A percentile compares a stretch with the other conserved stretches of the same genome.
These are phyloP conservation scores for Nakazawaea holstii DNA, from an alignment of 805 yeast species.

Conservation along the genomic window DNA sequence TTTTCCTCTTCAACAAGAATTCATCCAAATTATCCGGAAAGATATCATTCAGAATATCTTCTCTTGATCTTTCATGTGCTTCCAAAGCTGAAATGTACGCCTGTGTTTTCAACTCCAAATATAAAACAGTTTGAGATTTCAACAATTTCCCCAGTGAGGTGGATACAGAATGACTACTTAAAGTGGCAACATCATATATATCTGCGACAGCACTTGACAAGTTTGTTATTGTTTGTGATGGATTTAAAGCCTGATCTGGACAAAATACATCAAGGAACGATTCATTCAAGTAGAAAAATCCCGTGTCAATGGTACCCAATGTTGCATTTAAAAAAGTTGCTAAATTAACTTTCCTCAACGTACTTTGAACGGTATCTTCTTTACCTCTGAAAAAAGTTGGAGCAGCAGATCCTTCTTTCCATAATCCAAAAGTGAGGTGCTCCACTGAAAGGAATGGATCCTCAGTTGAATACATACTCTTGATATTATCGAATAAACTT, in stretches of 20 bases:
- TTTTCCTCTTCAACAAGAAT: slow-evolving; percentile 34
- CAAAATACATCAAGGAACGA: slow-evolving; percentile 84
- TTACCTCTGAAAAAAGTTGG: slow-evolving; percentile 54
- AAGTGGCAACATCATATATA: neutral
- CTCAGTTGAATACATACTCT: slow-evolving; percentile 59
- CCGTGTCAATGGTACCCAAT: slow-evolving; percentile 78
- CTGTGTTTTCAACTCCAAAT: slow-evolving; percentile 87
- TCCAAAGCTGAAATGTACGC: slow-evolving; percentile 88
- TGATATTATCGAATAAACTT: slow-evolving; percentile 75
- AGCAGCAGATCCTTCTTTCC: slow-evolving; percentile 58
- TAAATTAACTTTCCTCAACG: slow-evolving; percentile 78
- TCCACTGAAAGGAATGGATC: slow-evolving; percentile 70
- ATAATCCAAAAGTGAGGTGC: slow-evolving; percentile 65
- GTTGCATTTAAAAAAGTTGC: slow-evolving; percentile 88
- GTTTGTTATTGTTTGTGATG: slow-evolving; percentile 29
- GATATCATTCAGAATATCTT: slow-evolving; percentile 66
- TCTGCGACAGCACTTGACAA: slow-evolving; percentile 10
- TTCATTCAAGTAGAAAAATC: slow-evolving; percentile 81
- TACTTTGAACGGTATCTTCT: slow-evolving; percentile 56
- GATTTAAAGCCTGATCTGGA: slow-evolving; percentile 57
- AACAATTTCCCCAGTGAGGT: slow-evolving; percentile 34
- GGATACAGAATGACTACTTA: slow-evolving; percentile 2
- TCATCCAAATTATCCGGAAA: slow-evolving; percentile 64
- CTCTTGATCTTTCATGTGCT: slow-evolving; percentile 51
- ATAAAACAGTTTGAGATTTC: slow-evolving; percentile 76